phyloP scores from a whole-genome alignment of 1,139 yeast genomes.

The Yamadazyma atlantica region DNA sequence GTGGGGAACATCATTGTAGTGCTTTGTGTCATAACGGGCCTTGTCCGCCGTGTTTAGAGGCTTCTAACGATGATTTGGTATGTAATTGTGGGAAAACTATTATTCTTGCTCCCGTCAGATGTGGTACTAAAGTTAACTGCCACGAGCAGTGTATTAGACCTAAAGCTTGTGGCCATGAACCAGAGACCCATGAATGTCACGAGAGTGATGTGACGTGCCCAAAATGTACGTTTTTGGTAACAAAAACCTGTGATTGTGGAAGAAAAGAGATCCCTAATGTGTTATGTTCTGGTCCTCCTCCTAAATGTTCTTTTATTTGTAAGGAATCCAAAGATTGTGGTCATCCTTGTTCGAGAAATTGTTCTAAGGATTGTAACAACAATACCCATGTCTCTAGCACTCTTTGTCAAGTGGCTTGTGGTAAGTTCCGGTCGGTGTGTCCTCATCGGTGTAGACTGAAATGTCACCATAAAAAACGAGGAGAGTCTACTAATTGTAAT shows the following conservation, averaged over 20 bases:
- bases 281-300: conserved; percentile 67
- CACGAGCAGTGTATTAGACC: conserved; percentile 63
- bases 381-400: conserved; percentile 30
- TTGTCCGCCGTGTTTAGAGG: conserved; percentile 82
- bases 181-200: conserved; percentile 77
- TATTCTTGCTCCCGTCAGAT: conserved; percentile 82
- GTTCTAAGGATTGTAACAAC: conserved; percentile 43
- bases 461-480: conserved; percentile 61
- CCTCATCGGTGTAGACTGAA: conserved; percentile 61
- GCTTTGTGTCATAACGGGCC: conserved; percentile 82
- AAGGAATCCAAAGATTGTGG: conserved; percentile 60
- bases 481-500: conserved; percentile 39
- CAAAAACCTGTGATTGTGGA: conserved; percentile 73
- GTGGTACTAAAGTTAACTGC: conserved; percentile 80
- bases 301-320: conserved; percentile 74
- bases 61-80: conserved; percentile 74
- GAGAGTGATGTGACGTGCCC: conserved; percentile 65
- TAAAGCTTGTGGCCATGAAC: conserved; percentile 72
- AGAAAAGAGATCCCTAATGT: conserved; percentile 58
- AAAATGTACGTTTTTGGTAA: conserved; percentile 68
- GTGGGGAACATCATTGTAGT: conserved; percentile 74
- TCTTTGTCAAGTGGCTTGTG: conserved; percentile 58
- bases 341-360: conserved; percentile 65
- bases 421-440: conserved; percentile 50
- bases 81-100: conserved; percentile 87